Percentiles rank a stretch among this genome's conserved stretches.
These are phyloP conservation scores for Bacidia rubella DNA, from an alignment of 495 filamentous ascomycete species.

Conservation along the genomic window DNA sequence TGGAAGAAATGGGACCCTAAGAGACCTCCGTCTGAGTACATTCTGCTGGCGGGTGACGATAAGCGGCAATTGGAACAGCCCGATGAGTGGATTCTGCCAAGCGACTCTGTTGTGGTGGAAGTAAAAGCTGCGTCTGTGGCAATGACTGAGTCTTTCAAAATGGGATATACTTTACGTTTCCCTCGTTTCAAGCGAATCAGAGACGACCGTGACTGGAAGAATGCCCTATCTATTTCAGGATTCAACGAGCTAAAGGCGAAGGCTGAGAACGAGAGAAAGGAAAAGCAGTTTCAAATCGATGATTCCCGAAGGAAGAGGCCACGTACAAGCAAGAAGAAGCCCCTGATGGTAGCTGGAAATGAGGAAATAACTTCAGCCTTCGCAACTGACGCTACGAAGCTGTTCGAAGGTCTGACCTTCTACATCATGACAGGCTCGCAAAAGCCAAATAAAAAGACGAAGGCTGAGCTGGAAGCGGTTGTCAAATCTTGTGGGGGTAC, in stretches of 20 bases:
- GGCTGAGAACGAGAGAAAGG: slow-evolving; percentile 57
- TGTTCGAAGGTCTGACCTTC: slow-evolving; percentile 70
- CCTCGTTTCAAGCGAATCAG: slow-evolving; percentile 78
- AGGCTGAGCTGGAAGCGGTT: slow-evolving; percentile 69
- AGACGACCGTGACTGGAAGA: slow-evolving; percentile 71
- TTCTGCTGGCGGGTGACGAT: slow-evolving; percentile 69
- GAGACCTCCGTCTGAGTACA: slow-evolving; percentile 62
- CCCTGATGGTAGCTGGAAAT: slow-evolving; percentile 57
- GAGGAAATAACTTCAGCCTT: slow-evolving; percentile 39
- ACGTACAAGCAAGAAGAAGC: slow-evolving; percentile 50
- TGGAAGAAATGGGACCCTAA: slow-evolving; percentile 78
- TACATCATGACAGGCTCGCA: slow-evolving; percentile 53
- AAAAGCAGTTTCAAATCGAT: slow-evolving; percentile 75
- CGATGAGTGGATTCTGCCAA: slow-evolving; percentile 87
- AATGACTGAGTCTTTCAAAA: slow-evolving; percentile 62
- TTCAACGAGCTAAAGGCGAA: slow-evolving; percentile 59
- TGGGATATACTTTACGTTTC: slow-evolving; percentile 71
- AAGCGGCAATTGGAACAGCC: slow-evolving; percentile 58
- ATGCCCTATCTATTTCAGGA: slow-evolving; percentile 60
- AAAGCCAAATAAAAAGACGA: slow-evolving; percentile 51
- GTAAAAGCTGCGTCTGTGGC: slow-evolving; percentile 81
- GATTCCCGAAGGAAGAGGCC: slow-evolving; percentile 47
- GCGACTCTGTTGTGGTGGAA: slow-evolving; percentile 72
- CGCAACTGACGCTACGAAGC: slow-evolving; percentile 38
- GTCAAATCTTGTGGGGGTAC: slow-evolving; percentile 82